A percentile compares a stretch with the other conserved stretches of the same genome.
These are phyloP conservation scores for Zelonia costaricensis DNA, from an alignment of 208 protist species.

Conservation along the genomic window DNA sequence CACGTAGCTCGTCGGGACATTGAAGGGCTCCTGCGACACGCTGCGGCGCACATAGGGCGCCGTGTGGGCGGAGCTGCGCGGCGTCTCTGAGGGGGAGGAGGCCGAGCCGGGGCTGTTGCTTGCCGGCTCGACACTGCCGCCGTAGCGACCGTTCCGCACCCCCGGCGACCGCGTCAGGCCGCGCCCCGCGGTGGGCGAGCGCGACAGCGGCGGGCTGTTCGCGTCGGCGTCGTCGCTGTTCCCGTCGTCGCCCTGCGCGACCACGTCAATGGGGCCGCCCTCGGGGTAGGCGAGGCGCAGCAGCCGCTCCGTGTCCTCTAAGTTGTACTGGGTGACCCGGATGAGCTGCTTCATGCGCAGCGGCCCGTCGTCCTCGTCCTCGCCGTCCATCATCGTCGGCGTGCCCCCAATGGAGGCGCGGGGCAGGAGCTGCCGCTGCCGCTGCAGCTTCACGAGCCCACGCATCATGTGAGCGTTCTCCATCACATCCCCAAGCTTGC, in stretches of 20 bases:
- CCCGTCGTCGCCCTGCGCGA: neutral
- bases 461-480: constrained; percentile 35
- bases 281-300: constrained; percentile 40
- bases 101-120: neutral
- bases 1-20: neutral
- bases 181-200: neutral
- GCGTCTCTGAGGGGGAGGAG: constrained; percentile 4
- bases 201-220: neutral
- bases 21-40: constrained; percentile 2
- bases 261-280: neutral
- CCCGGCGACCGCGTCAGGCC: neutral
- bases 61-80: constrained; percentile 25
- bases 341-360: constrained; percentile 40
- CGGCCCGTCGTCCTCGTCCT: constrained; percentile 4
- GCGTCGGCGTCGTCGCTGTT: neutral
- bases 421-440: constrained; percentile 7
- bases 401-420: no score
- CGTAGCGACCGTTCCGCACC: neutral
- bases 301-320: constrained; percentile 50
- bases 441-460: constrained; percentile 21
- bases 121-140: neutral
- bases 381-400: neutral
- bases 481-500: constrained; percentile 39
- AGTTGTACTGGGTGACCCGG: constrained; percentile 29
- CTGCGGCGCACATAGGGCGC: constrained; percentile 36